Evolutionary conservation across 2,329 filamentous ascomycete genomes (phyloP).

Genomic region (Aspergillus costaricaensis): DNA sequence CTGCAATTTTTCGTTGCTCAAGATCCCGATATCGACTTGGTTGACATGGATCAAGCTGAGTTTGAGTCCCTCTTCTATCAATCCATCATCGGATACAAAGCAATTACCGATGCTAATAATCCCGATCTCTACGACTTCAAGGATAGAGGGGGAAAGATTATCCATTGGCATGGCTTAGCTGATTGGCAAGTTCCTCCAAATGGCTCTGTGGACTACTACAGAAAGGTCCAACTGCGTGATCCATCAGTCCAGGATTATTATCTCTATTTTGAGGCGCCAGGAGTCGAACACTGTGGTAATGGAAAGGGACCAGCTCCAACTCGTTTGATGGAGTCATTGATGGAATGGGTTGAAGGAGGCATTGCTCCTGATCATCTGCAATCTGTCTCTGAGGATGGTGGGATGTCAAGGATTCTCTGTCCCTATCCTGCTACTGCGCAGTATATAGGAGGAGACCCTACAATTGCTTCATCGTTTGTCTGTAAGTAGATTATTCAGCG

Average conservation of each 20-base stretch:
- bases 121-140: constrained; percentile 42
- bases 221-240: constrained; percentile 28
- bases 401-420: background rate
- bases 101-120: constrained; percentile 36
- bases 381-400: constrained; percentile 30
- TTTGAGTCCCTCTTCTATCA: constrained; percentile 18
- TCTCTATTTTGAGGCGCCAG: constrained; percentile 40
- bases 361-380: constrained; percentile 13
- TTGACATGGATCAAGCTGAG: background rate
- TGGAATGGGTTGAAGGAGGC: constrained; percentile 18
- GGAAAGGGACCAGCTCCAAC: constrained; percentile 22
- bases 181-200: constrained; percentile 40
- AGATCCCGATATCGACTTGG: background rate
- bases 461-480: background rate
- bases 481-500: too few species aligned
- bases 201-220: constrained; percentile 39
- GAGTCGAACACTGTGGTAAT: constrained; percentile 35
- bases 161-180: constrained; percentile 45
- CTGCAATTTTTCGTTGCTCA: background rate
- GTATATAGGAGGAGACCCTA: background rate
- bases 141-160: constrained; percentile 40
- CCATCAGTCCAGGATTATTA: constrained; percentile 33
- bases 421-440: background rate
- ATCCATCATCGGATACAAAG: constrained; percentile 29
- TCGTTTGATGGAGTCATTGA: background rate